Evolutionary conservation across 768 basidiomycete genomes (phyloP).

Genomic region (Botryobasidium botryosum): DNA sequence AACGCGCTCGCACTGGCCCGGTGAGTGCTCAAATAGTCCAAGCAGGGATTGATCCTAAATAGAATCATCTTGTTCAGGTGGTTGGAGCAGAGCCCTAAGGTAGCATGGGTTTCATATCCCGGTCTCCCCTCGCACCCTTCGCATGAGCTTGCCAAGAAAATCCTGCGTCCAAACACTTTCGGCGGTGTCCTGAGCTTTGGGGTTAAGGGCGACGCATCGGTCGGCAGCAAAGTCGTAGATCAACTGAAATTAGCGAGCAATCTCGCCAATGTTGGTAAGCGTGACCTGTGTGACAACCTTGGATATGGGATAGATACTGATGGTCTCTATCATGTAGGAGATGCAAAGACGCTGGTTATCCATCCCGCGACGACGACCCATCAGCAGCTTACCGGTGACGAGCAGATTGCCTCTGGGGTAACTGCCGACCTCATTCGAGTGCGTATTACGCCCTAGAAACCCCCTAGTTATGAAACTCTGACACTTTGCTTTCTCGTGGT

Average conservation of each 20-base stretch:
- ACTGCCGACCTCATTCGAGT: slow-evolving; percentile 62
- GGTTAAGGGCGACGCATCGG: slow-evolving; percentile 34
- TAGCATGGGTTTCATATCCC: slow-evolving; percentile 66
- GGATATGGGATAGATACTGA: too few species aligned
- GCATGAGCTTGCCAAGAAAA: slow-evolving; percentile 37
- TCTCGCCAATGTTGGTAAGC: slow-evolving; percentile 14
- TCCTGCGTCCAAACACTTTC: slow-evolving; percentile 37
- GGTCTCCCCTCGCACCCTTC: slow-evolving; percentile 48
- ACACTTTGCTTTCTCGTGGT: background rate
- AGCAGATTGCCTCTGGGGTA: slow-evolving; percentile 49
- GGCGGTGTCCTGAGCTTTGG: slow-evolving; percentile 72
- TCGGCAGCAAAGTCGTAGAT: slow-evolving; percentile 49
- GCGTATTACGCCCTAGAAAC: slow-evolving; percentile 12
- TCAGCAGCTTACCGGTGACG: slow-evolving; percentile 42
- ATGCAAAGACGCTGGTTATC: slow-evolving; percentile 32
- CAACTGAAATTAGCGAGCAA: slow-evolving; percentile 51
- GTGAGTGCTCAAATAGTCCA: background rate
- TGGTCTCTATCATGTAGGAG: too few species aligned
- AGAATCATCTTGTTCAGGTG: slow-evolving; percentile 18
- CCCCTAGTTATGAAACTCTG: background rate
- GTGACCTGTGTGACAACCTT: too few species aligned
- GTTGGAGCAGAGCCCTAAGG: slow-evolving; percentile 44
- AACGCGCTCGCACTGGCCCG: slow-evolving; percentile 55
- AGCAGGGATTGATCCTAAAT: background rate
- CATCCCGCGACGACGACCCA: slow-evolving; percentile 69